phyloP scores from a whole-genome alignment of 2,329 filamentous ascomycete species.

The Colletotrichum neosansevieriae region DNA sequence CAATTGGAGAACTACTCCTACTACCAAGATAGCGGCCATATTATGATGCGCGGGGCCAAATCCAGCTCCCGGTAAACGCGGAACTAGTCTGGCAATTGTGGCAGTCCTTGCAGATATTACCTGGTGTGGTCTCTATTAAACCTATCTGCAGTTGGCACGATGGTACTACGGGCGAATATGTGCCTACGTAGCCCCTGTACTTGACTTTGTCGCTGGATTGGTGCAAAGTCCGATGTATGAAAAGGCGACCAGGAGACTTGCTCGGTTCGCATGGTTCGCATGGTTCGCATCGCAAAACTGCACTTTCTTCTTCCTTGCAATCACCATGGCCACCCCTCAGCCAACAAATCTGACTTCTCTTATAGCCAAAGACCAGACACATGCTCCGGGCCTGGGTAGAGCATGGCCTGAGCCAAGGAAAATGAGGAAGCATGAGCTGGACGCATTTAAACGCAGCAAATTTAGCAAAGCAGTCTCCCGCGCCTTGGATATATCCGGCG shows the following conservation, averaged over 20 bases:
- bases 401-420: rapidly evolving
- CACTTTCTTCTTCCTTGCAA: no score
- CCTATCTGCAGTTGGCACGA: background rate
- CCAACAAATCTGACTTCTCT: no score
- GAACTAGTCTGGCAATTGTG: background rate
- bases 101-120: background rate
- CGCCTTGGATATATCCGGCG: no score
- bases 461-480: no score
- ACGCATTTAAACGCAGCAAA: no score
- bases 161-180: background rate
- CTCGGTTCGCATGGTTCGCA: no score
- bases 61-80: background rate
- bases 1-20: background rate
- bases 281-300: no score
- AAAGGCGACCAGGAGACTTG: no score
- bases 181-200: background rate
- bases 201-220: background rate
- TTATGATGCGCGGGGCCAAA: background rate
- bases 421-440: no score
- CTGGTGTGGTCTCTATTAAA: background rate
- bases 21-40: background rate
- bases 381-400: no score
- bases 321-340: no score
- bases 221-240: no score
- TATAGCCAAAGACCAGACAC: background rate